A percentile compares a stretch with the other conserved stretches of the same genome.
Evolutionary conservation across 2,329 filamentous ascomycete genomes (phyloP).

Genomic region (Penicillium sumatraense): DNA sequence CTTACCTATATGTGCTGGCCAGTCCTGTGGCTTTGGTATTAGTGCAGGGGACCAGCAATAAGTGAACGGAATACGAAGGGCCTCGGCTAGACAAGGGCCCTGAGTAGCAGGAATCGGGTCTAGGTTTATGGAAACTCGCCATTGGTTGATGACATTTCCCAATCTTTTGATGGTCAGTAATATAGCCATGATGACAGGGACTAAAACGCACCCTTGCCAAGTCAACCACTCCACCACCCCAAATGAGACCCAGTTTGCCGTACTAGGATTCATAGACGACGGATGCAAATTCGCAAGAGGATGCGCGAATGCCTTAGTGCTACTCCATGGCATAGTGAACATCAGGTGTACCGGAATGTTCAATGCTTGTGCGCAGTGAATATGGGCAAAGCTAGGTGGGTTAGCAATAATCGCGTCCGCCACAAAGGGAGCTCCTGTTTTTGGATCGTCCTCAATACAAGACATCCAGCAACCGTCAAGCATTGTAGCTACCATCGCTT

Average conservation of each 20-base stretch:
- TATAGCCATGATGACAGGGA: no score
- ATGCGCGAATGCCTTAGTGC: conserved; percentile 4
- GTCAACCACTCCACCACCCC: conserved; percentile 5
- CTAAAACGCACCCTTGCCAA: conserved; percentile 11
- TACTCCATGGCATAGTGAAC: conserved; percentile 57
- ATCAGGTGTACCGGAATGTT: conserved; percentile 57
- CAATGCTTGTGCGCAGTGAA: conserved; percentile 57
- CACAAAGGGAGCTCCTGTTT: conserved; percentile 51
- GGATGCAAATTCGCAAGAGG: not conserved
- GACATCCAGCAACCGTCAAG: conserved; percentile 47
- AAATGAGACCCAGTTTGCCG: conserved; percentile 3
- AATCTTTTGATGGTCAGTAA: conserved; percentile 31
- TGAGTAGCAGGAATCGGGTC: conserved; percentile 42
- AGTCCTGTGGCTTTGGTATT: conserved; percentile 47
- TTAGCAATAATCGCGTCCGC: conserved; percentile 61
- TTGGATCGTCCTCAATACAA: conserved; percentile 40
- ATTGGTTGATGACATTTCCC: conserved; percentile 53
- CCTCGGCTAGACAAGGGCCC: conserved; percentile 41
- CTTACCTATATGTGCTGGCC: conserved; percentile 39
- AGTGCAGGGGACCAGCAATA: conserved; percentile 52
- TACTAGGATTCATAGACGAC: not conserved
- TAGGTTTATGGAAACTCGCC: conserved; percentile 44
- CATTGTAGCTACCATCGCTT: conserved; percentile 42
- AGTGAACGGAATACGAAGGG: conserved; percentile 48
- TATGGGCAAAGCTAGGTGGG: conserved; percentile 57